Evolutionary conservation across 2,329 filamentous ascomycete species (phyloP).

Genomic region (Aspergillus sojae): DNA sequence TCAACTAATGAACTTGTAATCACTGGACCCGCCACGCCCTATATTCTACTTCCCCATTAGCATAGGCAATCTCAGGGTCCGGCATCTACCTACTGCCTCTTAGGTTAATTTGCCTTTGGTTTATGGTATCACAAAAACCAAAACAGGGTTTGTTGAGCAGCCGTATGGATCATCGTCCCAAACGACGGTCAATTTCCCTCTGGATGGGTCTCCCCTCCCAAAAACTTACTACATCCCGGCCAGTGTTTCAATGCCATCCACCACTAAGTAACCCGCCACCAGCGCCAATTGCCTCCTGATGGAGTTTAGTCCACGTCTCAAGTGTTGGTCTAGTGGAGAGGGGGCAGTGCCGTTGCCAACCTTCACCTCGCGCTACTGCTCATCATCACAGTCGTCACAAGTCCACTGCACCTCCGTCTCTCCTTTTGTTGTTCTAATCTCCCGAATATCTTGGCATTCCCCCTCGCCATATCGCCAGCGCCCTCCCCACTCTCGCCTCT

Average conservation of each 20-base stretch:
- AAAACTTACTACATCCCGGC: constrained; percentile 18
- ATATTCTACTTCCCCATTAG: background rate
- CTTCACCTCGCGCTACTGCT: constrained; percentile 7
- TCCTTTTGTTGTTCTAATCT: constrained; percentile 5
- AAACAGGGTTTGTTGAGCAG: background rate
- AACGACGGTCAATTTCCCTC: constrained; percentile 2
- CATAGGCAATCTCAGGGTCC: background rate
- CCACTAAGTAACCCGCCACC: constrained; percentile 11
- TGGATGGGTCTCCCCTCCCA: constrained; percentile 1
- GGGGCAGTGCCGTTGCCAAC: constrained; percentile 3
- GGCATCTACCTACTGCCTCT: background rate
- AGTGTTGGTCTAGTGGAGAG: background rate
- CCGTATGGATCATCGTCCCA: background rate
- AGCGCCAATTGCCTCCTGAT: constrained; percentile 9
- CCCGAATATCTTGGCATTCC: background rate
- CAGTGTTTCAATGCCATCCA: constrained; percentile 27
- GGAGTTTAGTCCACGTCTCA: background rate
- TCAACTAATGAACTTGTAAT: background rate
- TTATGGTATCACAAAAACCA: background rate
- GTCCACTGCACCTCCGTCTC: background rate
- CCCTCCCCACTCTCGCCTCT: constrained; percentile 4
- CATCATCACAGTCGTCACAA: constrained; percentile 12
- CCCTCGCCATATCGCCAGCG: background rate
- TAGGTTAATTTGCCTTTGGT: background rate
- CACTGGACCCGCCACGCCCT: background rate